A percentile compares a stretch with the other conserved stretches of the same genome.
Evolutionary conservation across 371 early-diverging fungal genomes (phyloP).

Genomic region (Mucor indicus): DNA sequence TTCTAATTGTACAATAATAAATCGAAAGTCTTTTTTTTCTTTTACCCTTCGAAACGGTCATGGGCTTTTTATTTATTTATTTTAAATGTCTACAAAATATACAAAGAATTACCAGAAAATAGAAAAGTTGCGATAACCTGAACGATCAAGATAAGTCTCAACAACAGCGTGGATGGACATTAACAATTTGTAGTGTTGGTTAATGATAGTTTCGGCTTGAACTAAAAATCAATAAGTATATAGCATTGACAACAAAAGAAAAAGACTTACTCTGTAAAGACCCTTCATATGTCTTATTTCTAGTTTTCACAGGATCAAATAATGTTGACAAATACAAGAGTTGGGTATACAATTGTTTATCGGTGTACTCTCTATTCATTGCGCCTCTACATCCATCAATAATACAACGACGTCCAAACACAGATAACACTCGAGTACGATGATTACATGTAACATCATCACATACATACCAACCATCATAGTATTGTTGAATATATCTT

Average conservation of each 20-base stretch:
- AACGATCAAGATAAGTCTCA: conserved; percentile 58
- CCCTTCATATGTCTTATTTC: conserved; percentile 6
- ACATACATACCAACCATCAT: conserved; percentile 71
- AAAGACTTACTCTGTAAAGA: background rate
- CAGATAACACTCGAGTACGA: conserved; percentile 66
- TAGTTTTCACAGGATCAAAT: conserved; percentile 41
- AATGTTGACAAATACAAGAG: conserved; percentile 40
- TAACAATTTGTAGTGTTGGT: conserved; percentile 21
- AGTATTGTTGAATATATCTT: conserved; percentile 64
- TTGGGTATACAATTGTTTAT: conserved; percentile 50
- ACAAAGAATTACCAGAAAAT: too few species aligned
- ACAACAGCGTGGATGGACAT: conserved; percentile 38
- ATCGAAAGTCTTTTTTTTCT: too few species aligned
- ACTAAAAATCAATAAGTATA: conserved; percentile 8
- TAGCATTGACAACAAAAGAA: background rate
- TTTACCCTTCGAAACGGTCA: too few species aligned
- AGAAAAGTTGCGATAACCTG: conserved; percentile 62
- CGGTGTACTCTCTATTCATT: conserved; percentile 57
- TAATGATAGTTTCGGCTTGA: conserved; percentile 21
- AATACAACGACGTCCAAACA: conserved; percentile 72
- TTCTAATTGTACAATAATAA: too few species aligned
- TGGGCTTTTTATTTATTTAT: background rate
- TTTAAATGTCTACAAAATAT: conserved; percentile 4
- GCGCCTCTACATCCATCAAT: conserved; percentile 66
- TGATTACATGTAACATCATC: conserved; percentile 70